phyloP scores from a whole-genome alignment of 192 early-diverging fungal genomes.

The Thamnidium elegans region DNA sequence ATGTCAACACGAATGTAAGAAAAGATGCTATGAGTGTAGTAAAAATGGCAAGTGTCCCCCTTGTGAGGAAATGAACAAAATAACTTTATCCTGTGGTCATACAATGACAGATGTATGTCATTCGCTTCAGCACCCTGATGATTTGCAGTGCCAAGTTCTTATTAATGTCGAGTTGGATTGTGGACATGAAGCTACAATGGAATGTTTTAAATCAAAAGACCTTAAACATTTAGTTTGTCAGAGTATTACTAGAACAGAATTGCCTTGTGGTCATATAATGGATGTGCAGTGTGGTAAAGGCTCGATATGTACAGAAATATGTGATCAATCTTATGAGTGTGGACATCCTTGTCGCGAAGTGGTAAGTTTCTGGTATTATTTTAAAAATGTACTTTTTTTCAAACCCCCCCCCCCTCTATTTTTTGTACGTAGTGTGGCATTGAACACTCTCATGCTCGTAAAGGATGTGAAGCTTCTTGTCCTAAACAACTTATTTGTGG shows the following conservation, averaged over 20 bases:
- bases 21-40: conserved; percentile 19
- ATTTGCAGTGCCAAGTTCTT: neutral
- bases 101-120: neutral
- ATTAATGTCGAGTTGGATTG: conserved; percentile 6
- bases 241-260: neutral
- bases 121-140: neutral
- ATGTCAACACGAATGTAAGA: conserved; percentile 21
- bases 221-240: neutral
- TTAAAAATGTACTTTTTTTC: neutral
- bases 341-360: conserved; percentile 19
- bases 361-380: neutral
- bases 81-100: conserved; percentile 11
- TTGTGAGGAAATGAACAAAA: neutral
- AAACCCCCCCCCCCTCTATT: no score
- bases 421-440: conserved; percentile 22
- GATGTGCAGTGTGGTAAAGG: neutral
- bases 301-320: conserved; percentile 9
- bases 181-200: conserved; percentile 15
- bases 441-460: conserved; percentile 25
- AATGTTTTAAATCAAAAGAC: neutral
- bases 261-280: conserved; percentile 1
- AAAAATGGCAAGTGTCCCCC: conserved; percentile 19
- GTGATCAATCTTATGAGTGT: conserved; percentile 13
- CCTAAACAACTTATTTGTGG: conserved; percentile 36
- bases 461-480: conserved; percentile 21